Percentiles rank a stretch among this genome's conserved stretches.
Conservation (phyloP, 257 asterid species). For the Solanum bulbocastanum region DNA sequence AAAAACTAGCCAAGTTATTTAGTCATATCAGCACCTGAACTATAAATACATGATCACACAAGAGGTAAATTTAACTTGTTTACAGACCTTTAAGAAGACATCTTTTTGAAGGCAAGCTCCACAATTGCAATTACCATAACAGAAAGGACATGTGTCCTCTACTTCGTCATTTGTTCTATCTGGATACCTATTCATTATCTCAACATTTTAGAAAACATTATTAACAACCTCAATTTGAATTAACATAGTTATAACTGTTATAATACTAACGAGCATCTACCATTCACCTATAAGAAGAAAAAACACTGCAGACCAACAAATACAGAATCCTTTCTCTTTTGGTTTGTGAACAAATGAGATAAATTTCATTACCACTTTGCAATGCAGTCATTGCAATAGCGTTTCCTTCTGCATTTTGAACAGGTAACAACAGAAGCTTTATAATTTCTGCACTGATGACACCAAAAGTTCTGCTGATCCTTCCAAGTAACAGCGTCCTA, state of each 20-base stretch:
- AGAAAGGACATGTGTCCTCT: slow-evolving; percentile 50
- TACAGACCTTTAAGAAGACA: slow-evolving; percentile 27
- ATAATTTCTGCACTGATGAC: slow-evolving; percentile 58
- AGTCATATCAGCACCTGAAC: neutral
- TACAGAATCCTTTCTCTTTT: neutral
- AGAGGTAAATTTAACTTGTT: neutral
- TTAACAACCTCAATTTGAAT: neutral
- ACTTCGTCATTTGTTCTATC: slow-evolving; percentile 39
- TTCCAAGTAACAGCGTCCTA: slow-evolving; percentile 31
- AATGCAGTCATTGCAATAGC: slow-evolving; percentile 61
- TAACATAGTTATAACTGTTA: neutral
- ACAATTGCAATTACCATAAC: slow-evolving; percentile 72
- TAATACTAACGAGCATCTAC: neutral
- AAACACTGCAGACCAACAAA: neutral
- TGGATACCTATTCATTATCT: slow-evolving; percentile 53
- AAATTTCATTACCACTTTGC: slow-evolving; percentile 42
- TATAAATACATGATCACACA: neutral
- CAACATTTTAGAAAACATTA: neutral
- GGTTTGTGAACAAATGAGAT: neutral
- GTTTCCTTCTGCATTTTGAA: slow-evolving; percentile 53
- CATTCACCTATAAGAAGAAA: neutral
- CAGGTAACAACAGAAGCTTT: slow-evolving; percentile 30
- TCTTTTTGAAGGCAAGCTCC: slow-evolving; percentile 54
- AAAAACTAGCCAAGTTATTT: neutral
- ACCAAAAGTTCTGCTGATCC: slow-evolving; percentile 20